Conservation (phyloP, 2,329 filamentous ascomycete genomes). For the Aspergillus sp. region DNA sequence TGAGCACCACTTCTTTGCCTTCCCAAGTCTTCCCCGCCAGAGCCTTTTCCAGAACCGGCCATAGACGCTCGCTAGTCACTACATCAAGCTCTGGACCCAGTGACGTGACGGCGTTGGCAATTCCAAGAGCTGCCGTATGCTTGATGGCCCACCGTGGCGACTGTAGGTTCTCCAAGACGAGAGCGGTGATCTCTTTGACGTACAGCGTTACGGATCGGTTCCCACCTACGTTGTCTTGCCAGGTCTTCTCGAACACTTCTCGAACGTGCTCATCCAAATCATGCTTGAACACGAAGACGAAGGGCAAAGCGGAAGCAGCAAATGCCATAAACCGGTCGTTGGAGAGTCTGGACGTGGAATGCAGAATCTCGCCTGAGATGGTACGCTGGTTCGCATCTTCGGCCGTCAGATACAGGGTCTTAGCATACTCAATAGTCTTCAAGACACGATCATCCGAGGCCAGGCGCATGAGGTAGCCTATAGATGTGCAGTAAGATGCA, state of each 20-base stretch:
- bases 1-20: conserved; percentile 78
- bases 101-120: conserved; percentile 63
- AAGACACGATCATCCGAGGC: conserved; percentile 53
- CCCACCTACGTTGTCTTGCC: conserved; percentile 84
- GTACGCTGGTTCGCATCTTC: conserved; percentile 69
- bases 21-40: conserved; percentile 84
- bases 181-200: conserved; percentile 66
- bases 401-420: conserved; percentile 68
- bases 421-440: conserved; percentile 47
- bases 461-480: conserved; percentile 71
- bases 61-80: conserved; percentile 56
- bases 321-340: conserved; percentile 79
- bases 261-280: conserved; percentile 73
- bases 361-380: conserved; percentile 72
- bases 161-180: conserved; percentile 61
- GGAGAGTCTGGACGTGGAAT: conserved; percentile 75
- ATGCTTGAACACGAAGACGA: conserved; percentile 79
- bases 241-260: conserved; percentile 74
- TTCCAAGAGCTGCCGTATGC: conserved; percentile 73
- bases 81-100: conserved; percentile 52
- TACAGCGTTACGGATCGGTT: conserved; percentile 74
- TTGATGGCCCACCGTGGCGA: conserved; percentile 84
- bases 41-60: conserved; percentile 75
- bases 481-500: conserved; percentile 74
- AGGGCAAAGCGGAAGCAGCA: conserved; percentile 67